Base-by-base conservation (phyloP, 2,329 filamentous ascomycete genomes). In the Fusarium gaditjirri region DNA sequence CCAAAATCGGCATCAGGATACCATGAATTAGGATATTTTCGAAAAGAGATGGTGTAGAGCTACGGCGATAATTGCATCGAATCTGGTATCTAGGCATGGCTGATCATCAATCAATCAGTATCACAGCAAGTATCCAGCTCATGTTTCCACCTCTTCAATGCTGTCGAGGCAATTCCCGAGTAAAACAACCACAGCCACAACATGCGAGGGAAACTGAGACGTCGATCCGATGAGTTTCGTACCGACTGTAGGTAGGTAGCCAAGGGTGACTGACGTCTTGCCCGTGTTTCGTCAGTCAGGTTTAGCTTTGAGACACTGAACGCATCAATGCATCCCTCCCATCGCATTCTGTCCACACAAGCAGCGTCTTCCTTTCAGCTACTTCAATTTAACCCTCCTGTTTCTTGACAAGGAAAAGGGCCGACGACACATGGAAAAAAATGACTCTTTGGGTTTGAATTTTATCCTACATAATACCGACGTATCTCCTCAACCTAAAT, bases 281-380 rank as follows among this genome's bases (percentile, higher is more conserved):
- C 42, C 53, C 33, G 64, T 75, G 72, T 74, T 57, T 74, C 59
- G 65, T 44, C 61, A 64, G 54, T 53, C 55, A 62, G 58, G 56
- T 49, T 57, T 74, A 74, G 72, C 61, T 71, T 72, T 62, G 61
- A 74, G 72, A 72, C 72, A 73, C 72, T 74, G 72, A 74, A 63
- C 72, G 72, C 72, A 74, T 74, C 69, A 49, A 66, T 39, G 50
- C 69, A 53, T 46, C 65, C 50, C 33, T 58, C 35, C 42, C 68
- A 16, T 43, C 69, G 12, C 41, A 31, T 29, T 47, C 42, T 36
- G 49, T 38, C 23, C 44, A 54, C 29, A 55, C 46, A 54, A 42
- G 50, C 25, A 41, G 27, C 43, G 21, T 42, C 35, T 47, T 53
- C n/a, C n/a, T 42, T 33, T 36, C 12, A 50, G 47, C 46, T 56